Evolutionary conservation across 148 eudicot species (phyloP).

Genomic region (Amaranthus hypochondriacus): DNA sequence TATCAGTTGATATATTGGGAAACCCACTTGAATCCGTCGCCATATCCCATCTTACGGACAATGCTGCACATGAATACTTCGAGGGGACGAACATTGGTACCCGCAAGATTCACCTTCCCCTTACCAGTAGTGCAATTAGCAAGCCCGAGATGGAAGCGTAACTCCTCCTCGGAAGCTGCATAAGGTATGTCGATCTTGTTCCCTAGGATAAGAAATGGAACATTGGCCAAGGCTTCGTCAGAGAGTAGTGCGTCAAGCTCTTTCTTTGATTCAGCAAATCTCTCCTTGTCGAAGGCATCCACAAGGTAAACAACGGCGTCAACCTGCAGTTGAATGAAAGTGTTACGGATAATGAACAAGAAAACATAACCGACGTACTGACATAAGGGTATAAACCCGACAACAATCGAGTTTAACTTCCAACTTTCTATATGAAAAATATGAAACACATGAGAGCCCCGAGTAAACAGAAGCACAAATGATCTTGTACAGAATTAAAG

Average conservation of each 20-base stretch:
- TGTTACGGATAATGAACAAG: neutral
- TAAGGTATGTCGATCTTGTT: conserved; percentile 64
- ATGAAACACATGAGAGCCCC: no score
- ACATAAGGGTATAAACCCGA: no score
- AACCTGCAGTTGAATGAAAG: conserved; percentile 34
- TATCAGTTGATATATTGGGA: conserved; percentile 59
- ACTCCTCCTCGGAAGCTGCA: conserved; percentile 72
- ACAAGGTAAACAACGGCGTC: conserved; percentile 72
- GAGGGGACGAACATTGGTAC: conserved; percentile 52
- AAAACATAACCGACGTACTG: no score
- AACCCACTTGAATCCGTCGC: conserved; percentile 74
- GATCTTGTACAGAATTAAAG: no score
- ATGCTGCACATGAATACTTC: conserved; percentile 83
- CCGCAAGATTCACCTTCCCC: conserved; percentile 55
- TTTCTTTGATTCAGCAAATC: conserved; percentile 60
- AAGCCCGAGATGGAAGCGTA: conserved; percentile 52
- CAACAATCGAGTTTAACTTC: no score
- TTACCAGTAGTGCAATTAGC: conserved; percentile 58
- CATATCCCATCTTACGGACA: conserved; percentile 77
- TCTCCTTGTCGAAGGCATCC: conserved; percentile 65
- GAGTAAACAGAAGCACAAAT: no score
- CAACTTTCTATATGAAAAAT: no score
- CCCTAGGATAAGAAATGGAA: conserved; percentile 67
- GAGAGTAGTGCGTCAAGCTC: conserved; percentile 68
- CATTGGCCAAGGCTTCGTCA: conserved; percentile 47